Evolutionary conservation across 2,329 filamentous ascomycete genomes (phyloP).

Genomic region (Tolypocladium capitatum): DNA sequence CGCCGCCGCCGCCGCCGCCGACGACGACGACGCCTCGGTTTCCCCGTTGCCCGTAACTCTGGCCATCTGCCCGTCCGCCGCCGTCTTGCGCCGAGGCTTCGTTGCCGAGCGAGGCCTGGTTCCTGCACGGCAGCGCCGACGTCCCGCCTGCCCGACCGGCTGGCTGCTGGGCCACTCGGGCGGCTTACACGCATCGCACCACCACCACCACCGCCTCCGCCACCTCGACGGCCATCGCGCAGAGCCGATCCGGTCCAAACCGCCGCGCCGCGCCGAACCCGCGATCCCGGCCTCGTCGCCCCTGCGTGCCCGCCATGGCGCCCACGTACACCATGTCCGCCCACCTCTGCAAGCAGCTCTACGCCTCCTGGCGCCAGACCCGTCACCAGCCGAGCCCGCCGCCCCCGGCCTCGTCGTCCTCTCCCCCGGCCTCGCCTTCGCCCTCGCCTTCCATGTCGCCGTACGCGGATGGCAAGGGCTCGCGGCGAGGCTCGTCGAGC

Average conservation of each 20-base stretch:
- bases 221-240: too few relatives aligned
- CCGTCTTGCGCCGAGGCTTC: too few relatives aligned
- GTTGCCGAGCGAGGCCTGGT: too few relatives aligned
- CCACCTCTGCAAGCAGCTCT: slow-evolving; percentile 47
- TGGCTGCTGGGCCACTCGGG: too few relatives aligned
- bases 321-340: slow-evolving; percentile 49
- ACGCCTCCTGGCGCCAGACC: slow-evolving; percentile 42
- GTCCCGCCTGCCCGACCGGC: too few relatives aligned
- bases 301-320: slow-evolving; percentile 35
- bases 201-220: too few relatives aligned
- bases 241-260: neutral
- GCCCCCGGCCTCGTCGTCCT: slow-evolving; percentile 3
- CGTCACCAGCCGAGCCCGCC: slow-evolving; percentile 22
- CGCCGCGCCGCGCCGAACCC: neutral
- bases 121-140: too few relatives aligned
- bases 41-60: too few relatives aligned
- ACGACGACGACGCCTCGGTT: too few relatives aligned
- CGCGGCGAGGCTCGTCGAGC: slow-evolving; percentile 8
- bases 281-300: neutral
- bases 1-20: too few relatives aligned
- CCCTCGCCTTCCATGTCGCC: slow-evolving; percentile 17
- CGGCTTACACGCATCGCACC: too few relatives aligned
- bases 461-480: slow-evolving; percentile 26
- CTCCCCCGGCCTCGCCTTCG: slow-evolving; percentile 8
- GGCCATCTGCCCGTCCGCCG: too few relatives aligned